Base-by-base conservation (phyloP, 2,329 filamentous ascomycete genomes). In the Fusarium luffae region DNA sequence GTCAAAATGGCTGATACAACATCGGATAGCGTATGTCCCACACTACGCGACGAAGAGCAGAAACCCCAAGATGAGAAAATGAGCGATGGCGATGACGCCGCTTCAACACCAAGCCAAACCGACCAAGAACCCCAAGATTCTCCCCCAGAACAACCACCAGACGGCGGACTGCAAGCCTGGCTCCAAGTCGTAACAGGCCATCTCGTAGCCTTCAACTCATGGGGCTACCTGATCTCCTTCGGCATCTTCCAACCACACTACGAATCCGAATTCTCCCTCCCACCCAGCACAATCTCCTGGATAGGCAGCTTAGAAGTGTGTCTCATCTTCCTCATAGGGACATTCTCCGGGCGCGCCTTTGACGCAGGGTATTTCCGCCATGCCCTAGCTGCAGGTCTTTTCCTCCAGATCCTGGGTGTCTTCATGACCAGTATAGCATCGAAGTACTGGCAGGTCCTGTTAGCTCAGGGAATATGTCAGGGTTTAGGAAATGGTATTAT, bases 401-500 rank as follows among this genome's bases (percentile, higher is more conserved):
- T 81, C 18, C 74, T 88, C 30, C 82, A 87, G 58, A 65, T 84
- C 0, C 25, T 83, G 1, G 84, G 84, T 18, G 79, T 83, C 27
- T 82, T 86, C 70, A 78, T 80, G 70, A 83, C 83, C 11, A 84
- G 82, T 32, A 73, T 84, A 2, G 74, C 79, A 9, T 81, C 73
- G 0, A 65, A 73, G 23, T 85, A 85, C 70, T 85, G 82, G 80
- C 83, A 86, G 47, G 63, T 86, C 0, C 79, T 86, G 30, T 79
- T 87, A 0, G 78, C 82, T 0, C 88, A 90, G 66, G 88, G 86
- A 1, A 65, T 90, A 2, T 88, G 86, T 44, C 82, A 85, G 27
- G 88, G 88, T 0, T 76, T 90, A 2, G 88, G 88, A 2, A 80
- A 81, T 71, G 83, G 88, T 2, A 76, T 88, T 54, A 79, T 89